Base-by-base conservation (phyloP, 345 rosid genomes). In the Populus pruinosa region DNA sequence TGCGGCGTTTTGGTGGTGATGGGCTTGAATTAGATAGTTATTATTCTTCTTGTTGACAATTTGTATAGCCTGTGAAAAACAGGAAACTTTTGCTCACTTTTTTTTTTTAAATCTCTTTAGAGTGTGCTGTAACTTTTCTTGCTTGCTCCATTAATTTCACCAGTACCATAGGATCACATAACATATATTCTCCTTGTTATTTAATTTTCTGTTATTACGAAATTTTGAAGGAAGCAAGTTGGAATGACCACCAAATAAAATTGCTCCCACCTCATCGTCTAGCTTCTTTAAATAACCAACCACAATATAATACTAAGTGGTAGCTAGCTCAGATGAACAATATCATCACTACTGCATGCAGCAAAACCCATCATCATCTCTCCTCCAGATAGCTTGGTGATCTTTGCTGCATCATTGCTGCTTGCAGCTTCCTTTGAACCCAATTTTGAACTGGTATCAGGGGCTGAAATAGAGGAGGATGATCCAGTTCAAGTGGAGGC, bases 371-470 rank as follows among this genome's bases (percentile, higher is more conserved):
- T 14, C 31, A 72, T 23, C 68, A 81, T 71, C 8, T 31, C 49
- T 33, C n/a, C 73, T 8, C 31, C 27, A 4, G 23, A 35, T n/a
- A 35, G 72, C 63, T 64, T 8, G 64, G 64, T 78, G 41, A 14
- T 53, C 36, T 64, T 74, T 29, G 49, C 62, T 70, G 70, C 87
- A 69, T 78, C 69, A 47, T 38, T 78, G 80, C 62, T 83, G 78
- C 69, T 82, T 7, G 88, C 66, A 63, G 76, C 66, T 62, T 86
- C 33, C 69, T 74, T 71, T 5, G 87, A 65, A 23, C 72, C 82
- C 21, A 80, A 25, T 47, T 38, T 81, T 29, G 83, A 47, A 31
- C 70, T 76, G 29, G 79, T 72, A 35, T 39, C 81, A 12, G 77
- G 31, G 14, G 81, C 33, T 59, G 84, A 67, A 21, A 69, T 49